Evolutionary conservation across 2,329 filamentous ascomycete genomes (phyloP).

Genomic region (Xylaria sp.): DNA sequence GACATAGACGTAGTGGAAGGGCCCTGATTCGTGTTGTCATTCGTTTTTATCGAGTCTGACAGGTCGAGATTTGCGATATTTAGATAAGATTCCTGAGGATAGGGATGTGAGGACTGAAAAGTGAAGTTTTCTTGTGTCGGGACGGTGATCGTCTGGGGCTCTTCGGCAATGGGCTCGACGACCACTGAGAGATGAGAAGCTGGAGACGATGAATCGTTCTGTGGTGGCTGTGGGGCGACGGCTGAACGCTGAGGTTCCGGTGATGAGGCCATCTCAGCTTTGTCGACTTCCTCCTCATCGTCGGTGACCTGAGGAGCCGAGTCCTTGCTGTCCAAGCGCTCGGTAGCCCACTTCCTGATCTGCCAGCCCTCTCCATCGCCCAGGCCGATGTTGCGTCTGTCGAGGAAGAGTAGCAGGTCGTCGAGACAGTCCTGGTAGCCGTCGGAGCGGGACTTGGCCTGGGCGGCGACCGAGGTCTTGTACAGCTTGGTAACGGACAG

Average conservation of each 20-base stretch:
- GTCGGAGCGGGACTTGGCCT: constrained; percentile 78
- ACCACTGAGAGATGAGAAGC: constrained; percentile 38
- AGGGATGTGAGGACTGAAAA: constrained; percentile 73
- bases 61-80: constrained; percentile 71
- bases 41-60: constrained; percentile 60
- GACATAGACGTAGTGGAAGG: constrained; percentile 47
- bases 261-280: constrained; percentile 69
- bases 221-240: constrained; percentile 54
- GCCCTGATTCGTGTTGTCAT: constrained; percentile 51
- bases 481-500: constrained; percentile 96
- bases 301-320: constrained; percentile 65
- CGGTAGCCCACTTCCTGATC: constrained; percentile 73
- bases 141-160: constrained; percentile 56
- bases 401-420: constrained; percentile 85
- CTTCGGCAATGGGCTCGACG: constrained; percentile 37
- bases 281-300: constrained; percentile 76
- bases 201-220: constrained; percentile 53
- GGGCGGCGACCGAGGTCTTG: constrained; percentile 85
- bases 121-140: constrained; percentile 73
- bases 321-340: constrained; percentile 74
- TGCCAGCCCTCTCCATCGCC: constrained; percentile 80
- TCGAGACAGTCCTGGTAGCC: constrained; percentile 96
- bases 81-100: constrained; percentile 67
- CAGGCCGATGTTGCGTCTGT: constrained; percentile 81
- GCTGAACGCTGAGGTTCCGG: constrained; percentile 66